Conservation (phyloP, 345 rosid genomes). For the Microthlaspi erraticum region DNA sequence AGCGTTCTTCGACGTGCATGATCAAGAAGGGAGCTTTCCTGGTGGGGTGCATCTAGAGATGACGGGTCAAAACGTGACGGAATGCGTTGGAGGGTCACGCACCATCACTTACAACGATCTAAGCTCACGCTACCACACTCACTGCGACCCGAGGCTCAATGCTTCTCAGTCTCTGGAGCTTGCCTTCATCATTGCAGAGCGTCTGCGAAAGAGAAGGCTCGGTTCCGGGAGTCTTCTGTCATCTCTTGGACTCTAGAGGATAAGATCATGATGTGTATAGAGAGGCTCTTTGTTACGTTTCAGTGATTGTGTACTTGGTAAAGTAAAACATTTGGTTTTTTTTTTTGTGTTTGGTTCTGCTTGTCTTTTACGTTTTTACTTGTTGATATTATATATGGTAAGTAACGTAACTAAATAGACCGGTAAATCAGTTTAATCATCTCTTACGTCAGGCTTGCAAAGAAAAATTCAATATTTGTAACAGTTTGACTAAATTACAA, state of each 20-base stretch:
- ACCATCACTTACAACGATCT: conserved; percentile 58
- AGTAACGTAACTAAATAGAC: background rate
- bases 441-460: too few species aligned
- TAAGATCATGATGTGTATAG: conserved; percentile 22
- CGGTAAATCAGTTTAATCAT: background rate
- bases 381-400: background rate
- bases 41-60: conserved; percentile 65
- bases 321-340: conserved; percentile 10
- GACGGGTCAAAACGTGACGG: conserved; percentile 71
- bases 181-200: conserved; percentile 61
- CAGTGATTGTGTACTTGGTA: conserved; percentile 7
- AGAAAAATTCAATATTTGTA: background rate
- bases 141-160: conserved; percentile 60
- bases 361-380: background rate
- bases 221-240: conserved; percentile 33
- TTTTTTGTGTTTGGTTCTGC: background rate
- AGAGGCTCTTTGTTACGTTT: conserved; percentile 27
- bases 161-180: conserved; percentile 68
- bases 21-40: conserved; percentile 66
- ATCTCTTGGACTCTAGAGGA: conserved; percentile 37
- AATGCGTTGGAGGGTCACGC: conserved; percentile 64
- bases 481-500: background rate
- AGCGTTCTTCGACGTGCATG: conserved; percentile 69
- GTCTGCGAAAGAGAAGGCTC: conserved; percentile 49
- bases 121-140: conserved; percentile 63